phyloP scores from a whole-genome alignment of 2,329 filamentous ascomycete species.

The Eurotiales sp. region DNA sequence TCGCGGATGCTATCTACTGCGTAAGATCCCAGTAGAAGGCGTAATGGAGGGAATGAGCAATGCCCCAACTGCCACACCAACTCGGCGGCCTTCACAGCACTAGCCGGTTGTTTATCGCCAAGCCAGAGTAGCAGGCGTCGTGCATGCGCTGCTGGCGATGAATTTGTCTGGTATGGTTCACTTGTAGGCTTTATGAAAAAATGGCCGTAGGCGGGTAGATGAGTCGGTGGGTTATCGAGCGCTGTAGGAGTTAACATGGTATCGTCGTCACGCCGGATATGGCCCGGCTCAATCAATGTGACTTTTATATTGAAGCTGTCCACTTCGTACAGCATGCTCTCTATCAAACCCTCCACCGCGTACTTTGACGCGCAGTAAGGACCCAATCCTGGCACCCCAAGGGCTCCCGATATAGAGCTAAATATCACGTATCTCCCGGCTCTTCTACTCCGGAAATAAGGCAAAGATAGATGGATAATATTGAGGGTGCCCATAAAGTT shows the following conservation, averaged over 20 bases:
- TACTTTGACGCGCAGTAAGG: slow-evolving; percentile 98
- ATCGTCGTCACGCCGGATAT: slow-evolving; percentile 77
- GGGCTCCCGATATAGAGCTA: slow-evolving; percentile 82
- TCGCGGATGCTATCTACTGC: slow-evolving; percentile 95
- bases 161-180: slow-evolving; percentile 72
- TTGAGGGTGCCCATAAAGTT: slow-evolving; percentile 96
- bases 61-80: slow-evolving; percentile 92
- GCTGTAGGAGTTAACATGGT: slow-evolving; percentile 29
- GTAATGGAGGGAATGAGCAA: slow-evolving; percentile 85
- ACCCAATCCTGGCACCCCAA: slow-evolving; percentile 89
- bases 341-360: slow-evolving; percentile 90
- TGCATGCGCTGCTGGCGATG: slow-evolving; percentile 81
- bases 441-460: slow-evolving; percentile 75
- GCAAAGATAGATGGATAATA: slow-evolving; percentile 83
- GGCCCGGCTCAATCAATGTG: slow-evolving; percentile 85
- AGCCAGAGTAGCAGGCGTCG: slow-evolving; percentile 92
- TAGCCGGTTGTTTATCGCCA: slow-evolving; percentile 85
- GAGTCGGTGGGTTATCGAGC: slow-evolving; percentile 34
- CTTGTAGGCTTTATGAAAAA: slow-evolving; percentile 86
- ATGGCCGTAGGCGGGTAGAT: slow-evolving; percentile 80
- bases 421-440: slow-evolving; percentile 88
- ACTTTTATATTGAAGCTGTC: slow-evolving; percentile 90
- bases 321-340: slow-evolving; percentile 94
- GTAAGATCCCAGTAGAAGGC: slow-evolving; percentile 85
- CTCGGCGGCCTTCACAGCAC: slow-evolving; percentile 87